A percentile compares a stretch with the other conserved stretches of the same genome.
Conservation (phyloP, 2,329 filamentous ascomycete genomes). For the Pestalotiopsis sp. region DNA sequence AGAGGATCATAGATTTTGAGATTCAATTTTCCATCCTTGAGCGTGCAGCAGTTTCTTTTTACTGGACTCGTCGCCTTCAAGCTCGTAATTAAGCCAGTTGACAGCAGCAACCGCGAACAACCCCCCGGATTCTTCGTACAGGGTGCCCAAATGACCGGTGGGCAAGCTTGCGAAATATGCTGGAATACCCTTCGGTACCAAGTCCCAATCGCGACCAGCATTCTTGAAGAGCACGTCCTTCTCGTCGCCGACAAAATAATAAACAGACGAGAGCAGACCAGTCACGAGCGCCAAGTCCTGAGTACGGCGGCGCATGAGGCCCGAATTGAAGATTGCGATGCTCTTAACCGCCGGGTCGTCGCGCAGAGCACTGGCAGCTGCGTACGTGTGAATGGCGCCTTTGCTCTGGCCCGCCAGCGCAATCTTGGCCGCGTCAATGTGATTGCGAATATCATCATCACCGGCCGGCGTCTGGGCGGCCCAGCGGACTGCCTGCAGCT, state of each 20-base stretch:
- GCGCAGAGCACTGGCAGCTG: neutral
- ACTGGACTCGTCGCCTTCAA: neutral
- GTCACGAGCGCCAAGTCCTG: neutral
- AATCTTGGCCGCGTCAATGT: neutral
- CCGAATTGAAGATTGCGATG: neutral
- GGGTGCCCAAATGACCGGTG: neutral
- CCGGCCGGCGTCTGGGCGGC: neutral
- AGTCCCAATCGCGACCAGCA: neutral
- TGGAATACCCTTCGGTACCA: neutral
- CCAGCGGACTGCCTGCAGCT: neutral
- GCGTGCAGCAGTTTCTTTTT: neutral
- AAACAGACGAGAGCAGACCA: neutral
- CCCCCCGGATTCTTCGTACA: neutral
- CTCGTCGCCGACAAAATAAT: neutral
- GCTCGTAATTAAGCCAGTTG: neutral
- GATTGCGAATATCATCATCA: neutral
- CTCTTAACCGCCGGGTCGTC: neutral
- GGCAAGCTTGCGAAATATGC: conserved; percentile 2
- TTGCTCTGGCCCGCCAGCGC: conserved; percentile 3
- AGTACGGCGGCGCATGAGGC: neutral
- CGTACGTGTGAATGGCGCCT: neutral
- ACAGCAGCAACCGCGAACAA: neutral
- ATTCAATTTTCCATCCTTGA: neutral
- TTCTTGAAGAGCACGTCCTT: neutral
- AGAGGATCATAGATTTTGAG: neutral